These are phyloP conservation scores for Trichomonas vaginalis DNA, from an alignment of 208 protist genomes.

Conservation along the genomic window DNA sequence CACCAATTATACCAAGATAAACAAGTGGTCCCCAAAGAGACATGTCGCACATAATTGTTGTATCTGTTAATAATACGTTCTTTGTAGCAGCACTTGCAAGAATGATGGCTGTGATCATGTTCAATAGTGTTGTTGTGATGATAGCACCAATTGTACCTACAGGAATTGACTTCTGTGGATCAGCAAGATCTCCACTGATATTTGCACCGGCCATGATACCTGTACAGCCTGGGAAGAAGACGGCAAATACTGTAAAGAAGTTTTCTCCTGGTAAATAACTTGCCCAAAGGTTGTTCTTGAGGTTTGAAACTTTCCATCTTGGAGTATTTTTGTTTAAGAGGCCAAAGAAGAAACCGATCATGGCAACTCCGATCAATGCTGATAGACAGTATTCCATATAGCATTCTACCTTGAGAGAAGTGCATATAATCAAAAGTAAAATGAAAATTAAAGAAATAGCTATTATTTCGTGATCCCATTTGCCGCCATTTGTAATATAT, in stretches of 20 bases:
- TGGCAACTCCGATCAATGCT: neutral
- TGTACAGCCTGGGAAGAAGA: conserved; percentile 55
- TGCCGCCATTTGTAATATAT: neutral
- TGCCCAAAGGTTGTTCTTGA: neutral
- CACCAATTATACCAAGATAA: neutral
- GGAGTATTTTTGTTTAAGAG: neutral
- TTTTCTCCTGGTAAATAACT: neutral
- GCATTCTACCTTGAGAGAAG: neutral
- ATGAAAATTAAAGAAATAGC: neutral
- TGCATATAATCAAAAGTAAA: neutral
- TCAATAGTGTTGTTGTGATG: neutral
- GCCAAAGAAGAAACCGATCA: neutral
- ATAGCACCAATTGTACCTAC: neutral
- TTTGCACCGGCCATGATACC: conserved; percentile 57
- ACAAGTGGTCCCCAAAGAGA: neutral
- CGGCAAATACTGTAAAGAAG: conserved; percentile 28
- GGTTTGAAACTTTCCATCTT: neutral
- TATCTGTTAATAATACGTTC: neutral
- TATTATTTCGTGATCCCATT: neutral
- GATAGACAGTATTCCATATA: neutral
- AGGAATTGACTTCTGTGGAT: conserved; percentile 46
- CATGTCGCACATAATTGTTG: neutral
- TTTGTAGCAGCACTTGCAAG: neutral
- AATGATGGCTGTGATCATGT: neutral
- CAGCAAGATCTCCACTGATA: conserved; percentile 44